Conservation (phyloP, 2,329 filamentous ascomycete species). For the Laburnicola sp. region DNA sequence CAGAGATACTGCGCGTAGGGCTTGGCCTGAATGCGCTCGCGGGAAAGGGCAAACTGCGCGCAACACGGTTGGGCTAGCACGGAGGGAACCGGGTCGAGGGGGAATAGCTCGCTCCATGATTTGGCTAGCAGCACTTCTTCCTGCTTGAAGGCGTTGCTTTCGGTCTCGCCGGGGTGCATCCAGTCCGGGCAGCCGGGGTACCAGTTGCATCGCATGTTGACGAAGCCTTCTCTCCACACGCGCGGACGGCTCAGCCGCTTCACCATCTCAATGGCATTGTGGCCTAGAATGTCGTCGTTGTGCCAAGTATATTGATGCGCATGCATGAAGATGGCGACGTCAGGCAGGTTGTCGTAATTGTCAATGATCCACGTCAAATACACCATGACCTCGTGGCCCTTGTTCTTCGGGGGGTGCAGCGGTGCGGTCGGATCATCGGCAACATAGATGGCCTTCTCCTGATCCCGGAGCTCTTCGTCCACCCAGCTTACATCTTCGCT, state of each 20-base stretch:
- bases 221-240: slow-evolving; percentile 56
- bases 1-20: slow-evolving; percentile 59
- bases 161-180: slow-evolving; percentile 53
- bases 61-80: slow-evolving; percentile 65
- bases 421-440: slow-evolving; percentile 54
- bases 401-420: slow-evolving; percentile 58
- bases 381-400: slow-evolving; percentile 65
- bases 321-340: slow-evolving; percentile 65
- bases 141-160: slow-evolving; percentile 45
- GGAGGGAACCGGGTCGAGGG: slow-evolving; percentile 50
- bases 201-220: slow-evolving; percentile 61
- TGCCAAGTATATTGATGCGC: slow-evolving; percentile 62
- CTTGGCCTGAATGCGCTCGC: slow-evolving; percentile 59
- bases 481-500: slow-evolving; percentile 60
- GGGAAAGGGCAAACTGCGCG: slow-evolving; percentile 64
- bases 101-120: slow-evolving; percentile 54
- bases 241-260: slow-evolving; percentile 49
- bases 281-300: slow-evolving; percentile 56
- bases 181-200: slow-evolving; percentile 59
- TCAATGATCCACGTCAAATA: slow-evolving; percentile 66
- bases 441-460: slow-evolving; percentile 55
- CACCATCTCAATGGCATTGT: slow-evolving; percentile 52
- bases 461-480: slow-evolving; percentile 54
- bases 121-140: slow-evolving; percentile 52
- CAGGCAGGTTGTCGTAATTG: slow-evolving; percentile 62